A percentile compares a stretch with the other conserved stretches of the same genome.
Evolutionary conservation across 768 basidiomycete species (phyloP).

Genomic region (Suillus plorans): DNA sequence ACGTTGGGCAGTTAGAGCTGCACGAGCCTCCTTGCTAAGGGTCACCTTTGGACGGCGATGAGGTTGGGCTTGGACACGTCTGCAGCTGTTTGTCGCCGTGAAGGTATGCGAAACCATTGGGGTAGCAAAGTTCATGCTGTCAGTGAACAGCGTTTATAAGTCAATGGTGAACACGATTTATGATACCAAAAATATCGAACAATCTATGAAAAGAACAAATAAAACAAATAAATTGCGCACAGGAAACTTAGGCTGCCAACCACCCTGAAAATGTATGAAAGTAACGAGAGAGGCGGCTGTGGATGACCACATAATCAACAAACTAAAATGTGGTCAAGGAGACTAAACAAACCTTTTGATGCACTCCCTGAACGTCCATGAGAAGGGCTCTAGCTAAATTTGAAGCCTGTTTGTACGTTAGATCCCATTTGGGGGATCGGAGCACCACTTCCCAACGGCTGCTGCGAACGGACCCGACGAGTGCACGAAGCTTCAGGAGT

Average conservation of each 20-base stretch:
- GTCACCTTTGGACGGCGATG: not conserved
- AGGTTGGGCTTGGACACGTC: not conserved
- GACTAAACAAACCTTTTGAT: not conserved
- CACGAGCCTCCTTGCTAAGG: conserved; percentile 9
- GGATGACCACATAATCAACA: not conserved
- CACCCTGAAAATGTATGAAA: not conserved
- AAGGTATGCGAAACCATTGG: not conserved
- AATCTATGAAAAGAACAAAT: not conserved
- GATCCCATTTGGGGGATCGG: not conserved
- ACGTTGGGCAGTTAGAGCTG: not conserved
- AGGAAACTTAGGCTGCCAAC: not conserved
- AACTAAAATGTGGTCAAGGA: not conserved
- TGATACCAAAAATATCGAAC: not conserved
- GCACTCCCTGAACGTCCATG: not conserved
- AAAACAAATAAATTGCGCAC: not conserved
- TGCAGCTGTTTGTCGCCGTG: not conserved
- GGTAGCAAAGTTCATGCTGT: not conserved
- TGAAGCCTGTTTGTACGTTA: not conserved
- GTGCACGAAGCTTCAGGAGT: not conserved
- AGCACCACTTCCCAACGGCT: conserved; percentile 8
- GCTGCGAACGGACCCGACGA: conserved; percentile 3
- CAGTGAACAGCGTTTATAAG: not conserved
- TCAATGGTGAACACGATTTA: not conserved
- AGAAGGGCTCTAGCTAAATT: not conserved
- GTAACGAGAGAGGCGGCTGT: not conserved